Evolutionary conservation across 2,329 filamentous ascomycete genomes (phyloP).

Genomic region (Acrodontium crateriforme): DNA sequence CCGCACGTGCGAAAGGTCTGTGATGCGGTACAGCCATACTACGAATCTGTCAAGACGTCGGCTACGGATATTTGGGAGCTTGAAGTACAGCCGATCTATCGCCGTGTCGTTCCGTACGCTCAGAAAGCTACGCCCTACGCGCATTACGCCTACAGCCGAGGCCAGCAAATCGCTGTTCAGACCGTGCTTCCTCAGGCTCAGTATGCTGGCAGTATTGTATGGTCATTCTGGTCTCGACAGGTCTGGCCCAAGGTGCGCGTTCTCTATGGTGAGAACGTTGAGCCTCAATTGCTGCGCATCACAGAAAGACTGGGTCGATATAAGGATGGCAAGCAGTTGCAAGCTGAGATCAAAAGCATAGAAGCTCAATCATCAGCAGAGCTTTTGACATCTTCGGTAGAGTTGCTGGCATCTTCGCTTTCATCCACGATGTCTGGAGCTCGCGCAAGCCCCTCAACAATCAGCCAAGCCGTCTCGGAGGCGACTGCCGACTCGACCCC

Average conservation of each 20-base stretch:
- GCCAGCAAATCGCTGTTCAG: conserved; percentile 51
- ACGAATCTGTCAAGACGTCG: conserved; percentile 48
- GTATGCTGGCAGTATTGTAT: conserved; percentile 55
- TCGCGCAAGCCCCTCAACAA: conserved; percentile 13
- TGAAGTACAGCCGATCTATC: conserved; percentile 62
- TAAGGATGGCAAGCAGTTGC: conserved; percentile 48
- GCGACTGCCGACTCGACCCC: conserved; percentile 28
- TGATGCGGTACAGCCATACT: conserved; percentile 54
- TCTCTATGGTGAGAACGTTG: conserved; percentile 80
- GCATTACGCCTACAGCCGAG: conserved; percentile 54
- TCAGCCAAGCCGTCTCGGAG: conserved; percentile 9
- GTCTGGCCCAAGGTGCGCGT: conserved; percentile 71
- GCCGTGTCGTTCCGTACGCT: conserved; percentile 59
- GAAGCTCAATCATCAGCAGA: conserved; percentile 25
- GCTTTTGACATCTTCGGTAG: conserved; percentile 13
- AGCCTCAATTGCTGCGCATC: conserved; percentile 87
- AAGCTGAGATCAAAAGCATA: conserved; percentile 43
- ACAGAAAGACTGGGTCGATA: conserved; percentile 75
- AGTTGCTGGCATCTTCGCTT: conserved; percentile 14
- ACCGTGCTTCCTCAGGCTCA: conserved; percentile 60
- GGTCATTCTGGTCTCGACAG: conserved; percentile 57
- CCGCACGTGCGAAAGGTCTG: conserved; percentile 57
- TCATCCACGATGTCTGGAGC: conserved; percentile 16
- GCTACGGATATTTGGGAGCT: conserved; percentile 56
- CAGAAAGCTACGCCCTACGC: no score